Conservation (phyloP, 2,329 filamentous ascomycete species). For the Ceratocystis diversiconidia region DNA sequence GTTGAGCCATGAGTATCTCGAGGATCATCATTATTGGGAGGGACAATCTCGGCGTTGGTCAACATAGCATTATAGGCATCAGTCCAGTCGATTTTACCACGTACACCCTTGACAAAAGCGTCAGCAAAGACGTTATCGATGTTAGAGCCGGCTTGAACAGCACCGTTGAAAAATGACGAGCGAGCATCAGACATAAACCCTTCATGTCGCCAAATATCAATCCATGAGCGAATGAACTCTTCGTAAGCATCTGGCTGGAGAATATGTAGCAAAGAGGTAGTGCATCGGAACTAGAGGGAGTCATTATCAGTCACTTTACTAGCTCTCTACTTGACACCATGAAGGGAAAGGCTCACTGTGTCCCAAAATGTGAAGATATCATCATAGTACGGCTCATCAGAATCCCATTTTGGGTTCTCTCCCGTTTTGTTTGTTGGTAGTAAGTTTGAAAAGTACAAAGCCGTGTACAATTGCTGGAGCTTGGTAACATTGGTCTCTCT, state of each 20-base stretch:
- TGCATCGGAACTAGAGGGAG: constrained; percentile 41
- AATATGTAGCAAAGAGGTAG: constrained; percentile 50
- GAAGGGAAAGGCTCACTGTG: constrained; percentile 20
- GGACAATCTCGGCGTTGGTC: constrained; percentile 50
- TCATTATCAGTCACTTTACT: too few species aligned
- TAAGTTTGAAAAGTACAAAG: constrained; percentile 55
- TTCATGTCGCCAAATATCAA: constrained; percentile 53
- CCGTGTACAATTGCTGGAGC: constrained; percentile 49
- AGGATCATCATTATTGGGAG: constrained; percentile 44
- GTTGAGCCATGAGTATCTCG: constrained; percentile 46
- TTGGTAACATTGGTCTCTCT: constrained; percentile 40
- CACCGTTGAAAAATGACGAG: constrained; percentile 55
- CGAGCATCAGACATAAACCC: constrained; percentile 52
- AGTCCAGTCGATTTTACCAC: constrained; percentile 48
- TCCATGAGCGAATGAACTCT: constrained; percentile 50
- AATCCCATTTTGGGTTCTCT: constrained; percentile 53
- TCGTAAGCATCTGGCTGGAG: constrained; percentile 48
- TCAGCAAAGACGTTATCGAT: constrained; percentile 59
- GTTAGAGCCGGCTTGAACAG: constrained; percentile 55
- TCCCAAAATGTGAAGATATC: constrained; percentile 61
- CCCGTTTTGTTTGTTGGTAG: constrained; percentile 57
- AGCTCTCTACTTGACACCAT: too few species aligned
- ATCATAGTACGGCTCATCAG: constrained; percentile 53
- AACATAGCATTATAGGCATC: constrained; percentile 49
- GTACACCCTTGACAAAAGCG: constrained; percentile 54